Evolutionary conservation across 129 eudicot species (phyloP).

Genomic region (Escallonia herrerae): DNA sequence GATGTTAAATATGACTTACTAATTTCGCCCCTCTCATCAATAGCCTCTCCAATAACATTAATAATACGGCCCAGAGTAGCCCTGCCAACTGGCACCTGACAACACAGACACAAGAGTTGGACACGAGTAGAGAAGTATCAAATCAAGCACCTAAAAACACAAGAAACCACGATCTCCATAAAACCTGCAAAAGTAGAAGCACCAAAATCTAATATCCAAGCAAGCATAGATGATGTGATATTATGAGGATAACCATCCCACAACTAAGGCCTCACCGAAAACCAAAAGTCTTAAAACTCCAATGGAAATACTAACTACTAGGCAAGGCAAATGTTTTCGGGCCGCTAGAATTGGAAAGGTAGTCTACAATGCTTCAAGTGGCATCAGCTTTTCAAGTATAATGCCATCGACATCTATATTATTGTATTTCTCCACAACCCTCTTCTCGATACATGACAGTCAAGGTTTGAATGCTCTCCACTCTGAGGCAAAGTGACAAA

Average conservation of each 20-base stretch:
- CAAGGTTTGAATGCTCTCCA: too few species aligned
- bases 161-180: neutral
- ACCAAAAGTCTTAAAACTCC: neutral
- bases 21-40: slow-evolving; percentile 73
- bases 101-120: slow-evolving; percentile 3
- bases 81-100: slow-evolving; percentile 89
- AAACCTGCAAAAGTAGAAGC: neutral
- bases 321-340: too few species aligned
- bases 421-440: too few species aligned
- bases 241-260: too few species aligned
- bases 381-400: too few species aligned
- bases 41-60: slow-evolving; percentile 90
- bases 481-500: too few species aligned
- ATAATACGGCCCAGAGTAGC: slow-evolving; percentile 96
- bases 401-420: too few species aligned
- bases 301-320: neutral
- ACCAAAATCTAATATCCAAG: too few species aligned
- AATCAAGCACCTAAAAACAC: neutral
- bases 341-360: too few species aligned
- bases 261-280: neutral
- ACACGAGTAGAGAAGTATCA: neutral
- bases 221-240: too few species aligned
- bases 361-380: too few species aligned
- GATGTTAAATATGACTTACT: slow-evolving; percentile 30
- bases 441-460: too few species aligned